A percentile compares a stretch with the other conserved stretches of the same genome.
phyloP scores from a whole-genome alignment of 768 basidiomycete species.

The Suillus weaverae region DNA sequence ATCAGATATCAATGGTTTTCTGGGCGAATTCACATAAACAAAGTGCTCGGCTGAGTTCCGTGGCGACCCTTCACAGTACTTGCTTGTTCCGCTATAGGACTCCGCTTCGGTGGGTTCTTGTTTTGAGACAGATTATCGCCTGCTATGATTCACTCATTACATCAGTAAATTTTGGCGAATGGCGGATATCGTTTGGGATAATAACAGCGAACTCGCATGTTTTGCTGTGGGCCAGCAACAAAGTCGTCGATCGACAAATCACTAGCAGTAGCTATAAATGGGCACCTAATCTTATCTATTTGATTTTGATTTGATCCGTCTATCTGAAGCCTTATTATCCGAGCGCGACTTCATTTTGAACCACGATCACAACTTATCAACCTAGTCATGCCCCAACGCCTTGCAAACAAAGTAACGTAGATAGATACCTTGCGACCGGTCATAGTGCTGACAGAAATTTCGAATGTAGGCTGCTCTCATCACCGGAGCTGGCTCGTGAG shows the following conservation, averaged over 20 bases:
- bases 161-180: neutral
- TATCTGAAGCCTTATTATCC: neutral
- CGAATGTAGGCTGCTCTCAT: conserved; percentile 64
- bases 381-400: conserved; percentile 58
- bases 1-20: neutral
- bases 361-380: conserved; percentile 8
- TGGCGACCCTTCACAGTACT: too few relatives aligned
- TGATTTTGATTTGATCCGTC: too few relatives aligned
- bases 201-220: neutral
- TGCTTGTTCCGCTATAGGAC: neutral
- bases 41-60: too few relatives aligned
- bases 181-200: neutral
- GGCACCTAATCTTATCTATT: neutral
- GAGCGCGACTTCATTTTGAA: neutral
- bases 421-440: neutral
- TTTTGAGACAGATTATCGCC: neutral
- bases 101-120: neutral
- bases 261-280: neutral
- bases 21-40: too few relatives aligned
- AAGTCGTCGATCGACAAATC: neutral
- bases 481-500: conserved; percentile 89
- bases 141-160: neutral
- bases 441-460: conserved; percentile 13
- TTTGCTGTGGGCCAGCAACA: neutral
- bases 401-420: conserved; percentile 58